Evolutionary conservation across 2,329 filamentous ascomycete genomes (phyloP), one percentile per base, ranked within the genome.

Genomic region (Cladobotryum protrusum): DNA sequence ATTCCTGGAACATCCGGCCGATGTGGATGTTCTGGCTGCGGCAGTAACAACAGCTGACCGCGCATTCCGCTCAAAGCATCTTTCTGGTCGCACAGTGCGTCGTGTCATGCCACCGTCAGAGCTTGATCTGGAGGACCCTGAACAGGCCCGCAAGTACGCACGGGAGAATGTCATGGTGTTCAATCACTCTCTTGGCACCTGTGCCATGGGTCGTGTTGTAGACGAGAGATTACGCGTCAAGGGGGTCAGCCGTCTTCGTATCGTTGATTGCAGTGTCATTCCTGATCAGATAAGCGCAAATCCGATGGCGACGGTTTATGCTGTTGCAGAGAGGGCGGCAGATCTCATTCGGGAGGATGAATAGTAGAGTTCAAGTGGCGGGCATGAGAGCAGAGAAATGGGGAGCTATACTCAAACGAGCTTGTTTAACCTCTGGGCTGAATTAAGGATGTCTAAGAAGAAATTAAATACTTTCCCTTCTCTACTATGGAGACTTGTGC

Each of bases 161-260:
- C 24, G 24, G 11, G 24, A 29, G 24, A 29, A 24, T 19, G n/a
- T 29, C 7, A 12, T n/a, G 32, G 73, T 74, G 75, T 29, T 48
- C 81, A 82, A 50, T 8, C 79, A 83, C 56, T 73, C 78, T 1
- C 71, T 71, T 0, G 79, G 78, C 2, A 82, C 79, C 0, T 78
- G 74, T 56, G 76, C 76, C 35, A 81, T 83, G 70, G 79, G 79
- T 2, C 73, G 74, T 7, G 77, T 81, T 1, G 66, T 83, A 1
- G 74, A 81, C 56, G 62, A 70, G 49, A 71, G 72, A 40, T 66
- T 81, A 24, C 63, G 67, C 3, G 77, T 80, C 0, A 69, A 69
- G 5, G 77, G 77, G 3, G 69, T 78, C 5, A 60, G 67, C 18
- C 67, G 70, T 3, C 60, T 81, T n/a, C 65, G 77, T 2, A 75